phyloP scores from a whole-genome alignment of 306 rosid species.

The Alnus glutinosa region DNA sequence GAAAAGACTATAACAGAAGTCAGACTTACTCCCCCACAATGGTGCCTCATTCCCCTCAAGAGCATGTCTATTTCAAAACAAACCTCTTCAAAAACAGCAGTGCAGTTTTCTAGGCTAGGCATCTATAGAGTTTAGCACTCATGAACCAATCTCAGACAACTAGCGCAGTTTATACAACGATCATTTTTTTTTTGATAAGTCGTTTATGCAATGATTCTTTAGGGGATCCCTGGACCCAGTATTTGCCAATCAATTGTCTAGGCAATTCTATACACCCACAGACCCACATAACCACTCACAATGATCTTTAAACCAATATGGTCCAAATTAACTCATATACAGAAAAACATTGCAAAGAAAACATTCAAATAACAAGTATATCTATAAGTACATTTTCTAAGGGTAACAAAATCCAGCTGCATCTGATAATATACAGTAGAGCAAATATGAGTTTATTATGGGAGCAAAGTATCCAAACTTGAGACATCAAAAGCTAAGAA shows the following conservation, averaged over 20 bases:
- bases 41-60: not conserved
- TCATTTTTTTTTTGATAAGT: too few relatives aligned
- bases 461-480: slow-evolving; percentile 35
- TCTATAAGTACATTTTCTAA: slow-evolving; percentile 32
- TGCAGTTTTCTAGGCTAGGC: not conserved
- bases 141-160: not conserved
- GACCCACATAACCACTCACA: not conserved
- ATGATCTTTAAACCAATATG: not conserved
- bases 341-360: not conserved
- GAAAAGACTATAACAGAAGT: too few relatives aligned
- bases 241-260: not conserved
- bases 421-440: slow-evolving; percentile 51
- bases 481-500: slow-evolving; percentile 29
- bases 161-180: not conserved
- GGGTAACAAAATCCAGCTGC: slow-evolving; percentile 22
- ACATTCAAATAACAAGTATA: slow-evolving; percentile 2
- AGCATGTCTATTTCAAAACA: not conserved
- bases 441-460: slow-evolving; percentile 34
- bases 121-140: not conserved
- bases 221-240: not conserved
- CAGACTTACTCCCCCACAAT: too few relatives aligned
- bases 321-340: not conserved
- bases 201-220: not conserved
- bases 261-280: slow-evolving; percentile 2
- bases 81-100: not conserved